Evolutionary conservation across 345 rosid genomes (phyloP), one percentile per base, ranked within the genome.

Genomic region (Citrus trifoliata): DNA sequence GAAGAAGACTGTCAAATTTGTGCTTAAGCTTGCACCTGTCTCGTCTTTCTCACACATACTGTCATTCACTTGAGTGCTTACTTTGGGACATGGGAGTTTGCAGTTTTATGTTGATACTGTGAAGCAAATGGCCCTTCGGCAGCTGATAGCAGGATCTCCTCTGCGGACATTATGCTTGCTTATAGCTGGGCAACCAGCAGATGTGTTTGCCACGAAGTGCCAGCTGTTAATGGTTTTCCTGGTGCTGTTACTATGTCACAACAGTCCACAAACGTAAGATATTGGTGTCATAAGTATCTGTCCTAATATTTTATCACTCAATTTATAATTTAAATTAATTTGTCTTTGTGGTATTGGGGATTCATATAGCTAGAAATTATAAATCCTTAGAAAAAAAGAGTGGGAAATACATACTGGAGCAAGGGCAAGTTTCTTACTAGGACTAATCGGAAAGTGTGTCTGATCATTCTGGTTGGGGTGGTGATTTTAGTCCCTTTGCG

Each of bases 181-280:
- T 80, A 94, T 94, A 86, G 98, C 98, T 21, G 99, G 99, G 78
- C 95, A 93, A 85, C 98, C 98, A 24, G 97, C 94, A 33, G 99
- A 93, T 71, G 98, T 94, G 65, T 93, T 94, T 84, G 83, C 97
- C 71, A 25, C 83, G 90, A 83, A 32, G 61, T 79, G 79, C 46
- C 87, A 55, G 58, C 78, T 62, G 70, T 81, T 71, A 73, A 75
- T 78, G 80, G 74, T 73, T 60, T 84, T 91, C 82, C 86, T 61
- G 85, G 88, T 75, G 79, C 83, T 37, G 21, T 73, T 14, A 79
- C 73, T 85, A 55, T 77, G 72, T 73, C 88, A 63, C 92, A 85
- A 75, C 92, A 86, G 73, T 85, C 89, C 74, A 79, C 80, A 51
- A 94, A 93, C 90, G 99, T 96, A 76, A 81, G 82, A 66, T 71